phyloP scores from a whole-genome alignment of 345 rosid genomes.

The Salix koriyanagi region DNA sequence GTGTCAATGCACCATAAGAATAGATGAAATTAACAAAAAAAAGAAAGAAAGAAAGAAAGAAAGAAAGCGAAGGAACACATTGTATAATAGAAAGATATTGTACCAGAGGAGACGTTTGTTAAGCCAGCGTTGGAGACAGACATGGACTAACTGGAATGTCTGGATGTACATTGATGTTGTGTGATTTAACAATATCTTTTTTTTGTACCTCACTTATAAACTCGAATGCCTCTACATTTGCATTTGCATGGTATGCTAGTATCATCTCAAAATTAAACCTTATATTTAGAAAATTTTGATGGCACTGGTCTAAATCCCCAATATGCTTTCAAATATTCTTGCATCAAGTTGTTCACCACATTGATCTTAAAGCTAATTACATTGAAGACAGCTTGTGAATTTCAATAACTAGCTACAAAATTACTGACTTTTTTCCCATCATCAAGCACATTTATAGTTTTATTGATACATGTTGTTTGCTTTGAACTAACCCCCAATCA shows the following conservation, averaged over 20 bases:
- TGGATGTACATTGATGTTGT: background rate
- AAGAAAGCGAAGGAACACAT: no score
- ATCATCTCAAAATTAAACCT: background rate
- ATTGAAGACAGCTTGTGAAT: no score
- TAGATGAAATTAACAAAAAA: background rate
- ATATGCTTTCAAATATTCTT: background rate
- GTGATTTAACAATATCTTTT: no score
- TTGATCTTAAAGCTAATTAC: background rate
- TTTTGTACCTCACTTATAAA: background rate
- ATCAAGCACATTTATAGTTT: background rate
- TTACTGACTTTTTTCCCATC: background rate
- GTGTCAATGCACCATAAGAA: background rate
- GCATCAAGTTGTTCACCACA: background rate
- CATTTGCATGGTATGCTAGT: background rate
- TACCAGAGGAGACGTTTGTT: background rate
- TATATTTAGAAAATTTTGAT: background rate
- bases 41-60: background rate
- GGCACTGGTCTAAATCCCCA: no score
- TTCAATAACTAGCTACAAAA: no score
- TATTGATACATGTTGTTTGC: background rate
- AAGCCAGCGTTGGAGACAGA: background rate
- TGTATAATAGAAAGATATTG: background rate
- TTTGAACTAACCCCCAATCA: background rate
- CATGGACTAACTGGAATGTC: background rate
- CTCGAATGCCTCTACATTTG: background rate